Evolutionary conservation across 441 rosid genomes (phyloP), one percentile per base, ranked within the genome.

Genomic region (Erodium texanum): DNA sequence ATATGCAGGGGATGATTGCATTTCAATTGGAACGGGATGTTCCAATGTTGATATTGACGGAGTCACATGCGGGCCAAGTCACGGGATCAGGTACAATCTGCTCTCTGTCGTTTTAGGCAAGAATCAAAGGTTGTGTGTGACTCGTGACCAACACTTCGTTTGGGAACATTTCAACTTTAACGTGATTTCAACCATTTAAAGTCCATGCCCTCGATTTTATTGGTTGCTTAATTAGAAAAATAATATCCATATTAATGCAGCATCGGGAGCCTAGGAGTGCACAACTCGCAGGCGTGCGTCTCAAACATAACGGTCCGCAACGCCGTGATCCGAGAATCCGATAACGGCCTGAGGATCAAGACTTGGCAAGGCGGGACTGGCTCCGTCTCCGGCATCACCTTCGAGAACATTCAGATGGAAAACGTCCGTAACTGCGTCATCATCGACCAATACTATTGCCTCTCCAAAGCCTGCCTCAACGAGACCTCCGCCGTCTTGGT

Each of bases 331-430:
- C 80, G 84, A 66, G 96, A 93, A 78, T 93, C 98, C 0, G 98
- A 93, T 75, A 90, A 93, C 18, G 98, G 98, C 0, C 84, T 93
- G 0, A 73, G 98, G 62, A 83, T 93, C 65, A 93, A 93, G 84
- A 93, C 98, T 27, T 93, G 97, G 98, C 98, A 93, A 76, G 98
- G 97, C 0, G 98, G 98, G 0, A 74, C 86, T 0, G 98, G 98
- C 8, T 80, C 80, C 0, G 98, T 93, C 3, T 84, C 89, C 0
- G 88, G 77, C 56, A 83, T 93, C 38, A 75, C 79, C 0, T 93
- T 90, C 24, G 87, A 89, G 68, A 89, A 93, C 85, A 93, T 93
- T 36, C 90, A 90, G 71, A 86, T 93, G 92, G 96, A 93, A 70
- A 89, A 93, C 67, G 98, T 93, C 1, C 76, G 82, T 58, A 93